A percentile compares a stretch with the other conserved stretches of the same genome.
phyloP scores from a whole-genome alignment of 148 eudicot species.

The Silene conica region DNA sequence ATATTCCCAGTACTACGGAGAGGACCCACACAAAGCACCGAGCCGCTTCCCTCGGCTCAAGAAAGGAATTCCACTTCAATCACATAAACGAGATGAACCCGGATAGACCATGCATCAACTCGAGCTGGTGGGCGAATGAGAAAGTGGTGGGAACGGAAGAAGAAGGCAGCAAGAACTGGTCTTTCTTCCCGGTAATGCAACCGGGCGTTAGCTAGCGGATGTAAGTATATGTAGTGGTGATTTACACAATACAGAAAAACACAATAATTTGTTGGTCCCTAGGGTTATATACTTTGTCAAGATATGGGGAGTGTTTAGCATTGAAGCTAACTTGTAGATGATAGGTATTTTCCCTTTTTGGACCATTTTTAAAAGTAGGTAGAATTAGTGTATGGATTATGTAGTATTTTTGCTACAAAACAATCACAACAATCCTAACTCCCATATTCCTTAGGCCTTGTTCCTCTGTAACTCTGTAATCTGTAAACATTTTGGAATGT shows the following conservation, averaged over 20 bases:
- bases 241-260: conserved; percentile 19
- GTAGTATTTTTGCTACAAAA: conserved; percentile 9
- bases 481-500: conserved; percentile 16
- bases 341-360: conserved; percentile 14
- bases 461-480: conserved; percentile 7
- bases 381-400: conserved; percentile 17
- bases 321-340: conserved; percentile 27
- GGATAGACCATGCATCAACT: conserved; percentile 37
- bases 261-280: conserved; percentile 29
- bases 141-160: conserved; percentile 49
- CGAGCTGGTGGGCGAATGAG: conserved; percentile 89
- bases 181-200: conserved; percentile 80
- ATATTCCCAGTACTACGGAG: conserved; percentile 25
- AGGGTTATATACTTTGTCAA: neutral
- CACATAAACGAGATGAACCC: conserved; percentile 51
- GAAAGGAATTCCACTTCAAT: conserved; percentile 84
- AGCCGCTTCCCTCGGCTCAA: conserved; percentile 67
- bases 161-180: conserved; percentile 57
- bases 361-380: conserved; percentile 19
- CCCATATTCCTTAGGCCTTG: conserved; percentile 1
- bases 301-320: conserved; percentile 12
- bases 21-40: conserved; percentile 44
- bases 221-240: conserved; percentile 26
- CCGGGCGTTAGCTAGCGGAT: conserved; percentile 57
- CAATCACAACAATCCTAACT: conserved; percentile 10